Evolutionary conservation across 768 basidiomycete species (phyloP).

Genomic region (Mycena pura): DNA sequence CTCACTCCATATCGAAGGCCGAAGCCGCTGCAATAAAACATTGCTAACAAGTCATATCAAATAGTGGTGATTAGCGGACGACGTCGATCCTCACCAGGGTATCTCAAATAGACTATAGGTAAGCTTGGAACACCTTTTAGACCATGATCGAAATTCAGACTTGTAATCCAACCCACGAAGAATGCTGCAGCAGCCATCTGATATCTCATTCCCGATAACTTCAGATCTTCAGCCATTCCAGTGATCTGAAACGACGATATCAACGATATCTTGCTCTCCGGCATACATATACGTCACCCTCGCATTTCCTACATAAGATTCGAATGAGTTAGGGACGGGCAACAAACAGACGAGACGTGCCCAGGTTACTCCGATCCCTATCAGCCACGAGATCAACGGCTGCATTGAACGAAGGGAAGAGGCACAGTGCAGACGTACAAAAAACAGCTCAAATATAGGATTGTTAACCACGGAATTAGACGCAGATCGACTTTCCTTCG

Average conservation of each 20-base stretch:
- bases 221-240: slow-evolving; percentile 46
- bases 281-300: slow-evolving; percentile 17
- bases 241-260: slow-evolving; percentile 40
- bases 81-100: slow-evolving; percentile 30
- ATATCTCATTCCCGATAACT: slow-evolving; percentile 33
- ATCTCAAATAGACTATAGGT: slow-evolving; percentile 37
- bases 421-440: slow-evolving; percentile 64
- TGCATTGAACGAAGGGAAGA: neutral
- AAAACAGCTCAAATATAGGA: slow-evolving; percentile 64
- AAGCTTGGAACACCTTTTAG: slow-evolving; percentile 20
- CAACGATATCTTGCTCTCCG: neutral
- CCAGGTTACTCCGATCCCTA: slow-evolving; percentile 54
- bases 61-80: neutral
- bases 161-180: slow-evolving; percentile 29
- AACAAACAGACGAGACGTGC: slow-evolving; percentile 31
- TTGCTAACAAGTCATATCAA: slow-evolving; percentile 23
- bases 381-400: neutral
- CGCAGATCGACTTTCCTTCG: slow-evolving; percentile 12
- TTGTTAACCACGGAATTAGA: slow-evolving; percentile 53
- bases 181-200: slow-evolving; percentile 37
- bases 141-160: neutral
- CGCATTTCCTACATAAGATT: slow-evolving; percentile 42
- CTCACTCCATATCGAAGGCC: slow-evolving; percentile 38
- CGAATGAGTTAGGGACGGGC: neutral
- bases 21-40: slow-evolving; percentile 31